A percentile compares a stretch with the other conserved stretches of the same genome.
phyloP scores from a whole-genome alignment of 257 asterid species.

The Solanum chilense region DNA sequence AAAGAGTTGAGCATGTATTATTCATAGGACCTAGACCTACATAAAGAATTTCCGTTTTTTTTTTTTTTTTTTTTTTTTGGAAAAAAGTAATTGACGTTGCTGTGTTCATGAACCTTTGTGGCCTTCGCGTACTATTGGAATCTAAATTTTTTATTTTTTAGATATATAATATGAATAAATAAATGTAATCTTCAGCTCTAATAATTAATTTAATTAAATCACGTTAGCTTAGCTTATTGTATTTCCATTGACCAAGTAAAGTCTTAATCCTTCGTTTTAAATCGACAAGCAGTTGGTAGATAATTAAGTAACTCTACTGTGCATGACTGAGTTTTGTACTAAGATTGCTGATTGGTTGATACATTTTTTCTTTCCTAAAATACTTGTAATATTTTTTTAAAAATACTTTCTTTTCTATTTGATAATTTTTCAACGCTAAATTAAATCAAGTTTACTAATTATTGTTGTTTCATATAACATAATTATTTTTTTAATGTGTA shows the following conservation, averaged over 20 bases:
- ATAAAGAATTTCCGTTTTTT: background rate
- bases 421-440: too few species aligned
- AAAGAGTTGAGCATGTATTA: too few species aligned
- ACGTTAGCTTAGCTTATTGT: background rate
- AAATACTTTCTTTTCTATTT: too few species aligned
- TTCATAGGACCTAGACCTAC: background rate
- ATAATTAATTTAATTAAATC: background rate
- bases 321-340: background rate
- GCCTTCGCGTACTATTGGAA: background rate
- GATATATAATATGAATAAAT: background rate
- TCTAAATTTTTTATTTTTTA: background rate
- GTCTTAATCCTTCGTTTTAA: background rate
- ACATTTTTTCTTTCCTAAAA: too few species aligned
- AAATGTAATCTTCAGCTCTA: background rate
- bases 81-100: background rate
- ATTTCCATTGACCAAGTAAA: background rate
- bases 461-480: too few species aligned
- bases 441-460: too few species aligned
- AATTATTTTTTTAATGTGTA: too few species aligned
- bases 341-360: too few species aligned
- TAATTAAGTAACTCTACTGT: background rate
- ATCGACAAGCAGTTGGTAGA: background rate
- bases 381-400: too few species aligned
- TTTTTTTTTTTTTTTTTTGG: too few species aligned
- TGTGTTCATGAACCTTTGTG: background rate